phyloP scores from a whole-genome alignment of 495 filamentous ascomycete species.

The Neurospora intermedia region DNA sequence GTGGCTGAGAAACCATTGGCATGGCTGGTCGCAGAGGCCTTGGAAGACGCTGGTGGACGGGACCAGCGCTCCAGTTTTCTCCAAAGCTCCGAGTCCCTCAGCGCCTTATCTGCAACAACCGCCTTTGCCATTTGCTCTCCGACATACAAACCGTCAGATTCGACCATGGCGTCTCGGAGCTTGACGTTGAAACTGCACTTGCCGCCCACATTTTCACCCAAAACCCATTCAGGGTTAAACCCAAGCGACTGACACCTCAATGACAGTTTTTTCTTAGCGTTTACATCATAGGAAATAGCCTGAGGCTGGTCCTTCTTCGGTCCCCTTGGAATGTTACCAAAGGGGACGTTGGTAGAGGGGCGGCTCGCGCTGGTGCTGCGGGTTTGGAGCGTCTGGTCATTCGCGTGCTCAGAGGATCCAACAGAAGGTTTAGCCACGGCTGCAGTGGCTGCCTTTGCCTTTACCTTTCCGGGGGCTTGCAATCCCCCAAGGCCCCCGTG shows the following conservation, averaged over 20 bases:
- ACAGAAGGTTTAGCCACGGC: not conserved
- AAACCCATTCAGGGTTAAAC: slow-evolving; percentile 20
- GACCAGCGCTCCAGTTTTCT: not conserved
- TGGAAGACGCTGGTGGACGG: not conserved
- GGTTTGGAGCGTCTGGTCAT: not conserved
- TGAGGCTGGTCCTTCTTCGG: not conserved
- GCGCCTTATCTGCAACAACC: slow-evolving; percentile 6
- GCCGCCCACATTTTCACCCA: no score
- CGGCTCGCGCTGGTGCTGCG: not conserved
- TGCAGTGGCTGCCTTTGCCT: not conserved
- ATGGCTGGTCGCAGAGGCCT: no score
- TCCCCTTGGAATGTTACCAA: not conserved
- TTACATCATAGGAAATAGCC: not conserved
- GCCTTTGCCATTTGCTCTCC: not conserved
- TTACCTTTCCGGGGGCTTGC: not conserved
- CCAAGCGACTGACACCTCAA: slow-evolving; percentile 19
- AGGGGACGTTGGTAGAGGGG: not conserved
- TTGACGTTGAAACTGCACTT: slow-evolving; percentile 6
- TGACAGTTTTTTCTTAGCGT: not conserved
- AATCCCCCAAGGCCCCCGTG: not conserved
- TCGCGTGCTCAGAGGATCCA: not conserved
- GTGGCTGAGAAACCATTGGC: not conserved
- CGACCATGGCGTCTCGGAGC: not conserved
- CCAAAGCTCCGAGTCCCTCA: not conserved
- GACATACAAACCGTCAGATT: not conserved